A percentile compares a stretch with the other conserved stretches of the same genome.
Conservation (phyloP, 2,329 filamentous ascomycete species). For the Diplocarpon rosae region DNA sequence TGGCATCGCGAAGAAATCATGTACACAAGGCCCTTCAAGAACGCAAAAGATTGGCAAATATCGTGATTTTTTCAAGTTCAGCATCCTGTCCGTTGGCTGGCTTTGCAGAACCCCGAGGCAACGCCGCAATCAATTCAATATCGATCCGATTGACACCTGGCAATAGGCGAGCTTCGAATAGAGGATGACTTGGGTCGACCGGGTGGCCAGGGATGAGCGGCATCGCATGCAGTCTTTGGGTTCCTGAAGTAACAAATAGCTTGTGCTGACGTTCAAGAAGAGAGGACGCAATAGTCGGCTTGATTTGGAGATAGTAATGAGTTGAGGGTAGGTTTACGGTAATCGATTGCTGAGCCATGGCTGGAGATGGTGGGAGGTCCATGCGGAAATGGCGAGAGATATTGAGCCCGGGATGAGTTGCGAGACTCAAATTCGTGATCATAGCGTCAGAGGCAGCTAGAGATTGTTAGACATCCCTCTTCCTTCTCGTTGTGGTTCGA, state of each 20-base stretch:
- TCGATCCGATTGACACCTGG: conserved; percentile 69
- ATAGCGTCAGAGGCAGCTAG: conserved; percentile 49
- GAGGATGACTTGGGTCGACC: conserved; percentile 45
- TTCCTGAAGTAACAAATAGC: conserved; percentile 63
- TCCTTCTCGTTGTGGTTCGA: no score
- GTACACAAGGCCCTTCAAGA: conserved; percentile 1
- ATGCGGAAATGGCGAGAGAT: conserved; percentile 50
- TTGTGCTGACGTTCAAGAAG: conserved; percentile 62
- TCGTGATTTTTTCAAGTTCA: conserved; percentile 68
- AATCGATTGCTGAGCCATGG: conserved; percentile 58
- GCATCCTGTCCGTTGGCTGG: conserved; percentile 48
- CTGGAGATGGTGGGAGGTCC: conserved; percentile 53
- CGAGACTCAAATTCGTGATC: conserved; percentile 53
- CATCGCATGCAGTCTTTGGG: conserved; percentile 39
- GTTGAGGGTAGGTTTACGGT: conserved; percentile 58
- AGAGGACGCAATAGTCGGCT: conserved; percentile 51
- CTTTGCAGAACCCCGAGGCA: conserved; percentile 46
- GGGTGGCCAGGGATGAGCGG: conserved; percentile 43
- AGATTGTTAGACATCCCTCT: no score
- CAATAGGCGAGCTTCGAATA: conserved; percentile 64
- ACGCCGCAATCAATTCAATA: conserved; percentile 63
- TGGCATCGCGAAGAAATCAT: background rate
- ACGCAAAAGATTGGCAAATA: conserved; percentile 61
- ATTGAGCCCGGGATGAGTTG: conserved; percentile 56
- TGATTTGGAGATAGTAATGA: conserved; percentile 61